Percentiles rank a stretch among this genome's conserved stretches.
phyloP scores from a whole-genome alignment of 2,329 filamentous ascomycete species.

The Talaromyces sp. region DNA sequence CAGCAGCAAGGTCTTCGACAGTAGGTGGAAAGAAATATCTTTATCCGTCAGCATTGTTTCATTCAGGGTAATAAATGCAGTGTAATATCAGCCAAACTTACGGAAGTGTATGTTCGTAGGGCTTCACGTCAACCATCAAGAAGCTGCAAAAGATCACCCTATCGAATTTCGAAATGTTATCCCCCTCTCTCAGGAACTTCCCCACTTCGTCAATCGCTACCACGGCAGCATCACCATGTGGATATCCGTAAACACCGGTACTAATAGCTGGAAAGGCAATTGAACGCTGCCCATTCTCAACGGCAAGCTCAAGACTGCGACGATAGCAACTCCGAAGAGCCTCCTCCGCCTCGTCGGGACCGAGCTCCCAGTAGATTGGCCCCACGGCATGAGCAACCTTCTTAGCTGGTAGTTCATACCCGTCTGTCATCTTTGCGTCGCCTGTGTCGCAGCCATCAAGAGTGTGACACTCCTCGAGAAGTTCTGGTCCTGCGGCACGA shows the following conservation, averaged over 20 bases:
- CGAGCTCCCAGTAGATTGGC: constrained; percentile 58
- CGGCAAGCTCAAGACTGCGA: constrained; percentile 66
- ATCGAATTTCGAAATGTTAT: constrained; percentile 48
- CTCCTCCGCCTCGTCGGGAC: constrained; percentile 29
- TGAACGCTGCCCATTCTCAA: constrained; percentile 57
- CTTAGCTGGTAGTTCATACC: constrained; percentile 67
- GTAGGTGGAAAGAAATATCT: constrained; percentile 46
- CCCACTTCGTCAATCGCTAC: constrained; percentile 60
- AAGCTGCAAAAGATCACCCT: constrained; percentile 83
- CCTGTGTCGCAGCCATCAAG: constrained; percentile 72
- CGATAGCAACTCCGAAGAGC: constrained; percentile 62
- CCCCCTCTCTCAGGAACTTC: constrained; percentile 44
- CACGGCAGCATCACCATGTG: constrained; percentile 64
- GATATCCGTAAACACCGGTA: constrained; percentile 87
- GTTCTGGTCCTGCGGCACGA: constrained; percentile 63
- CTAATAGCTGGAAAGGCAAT: constrained; percentile 82
- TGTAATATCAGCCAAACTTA: constrained; percentile 43
- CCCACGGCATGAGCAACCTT: constrained; percentile 89
- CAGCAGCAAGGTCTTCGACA: constrained; percentile 26
- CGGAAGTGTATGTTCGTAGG: constrained; percentile 69
- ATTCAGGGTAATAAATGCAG: not conserved
- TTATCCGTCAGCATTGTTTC: not conserved
- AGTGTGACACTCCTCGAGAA: constrained; percentile 64
- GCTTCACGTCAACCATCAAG: constrained; percentile 65
- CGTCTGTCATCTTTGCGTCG: constrained; percentile 73